Conservation (phyloP, 2,329 filamentous ascomycete genomes). For the Clonostachys sp. region DNA sequence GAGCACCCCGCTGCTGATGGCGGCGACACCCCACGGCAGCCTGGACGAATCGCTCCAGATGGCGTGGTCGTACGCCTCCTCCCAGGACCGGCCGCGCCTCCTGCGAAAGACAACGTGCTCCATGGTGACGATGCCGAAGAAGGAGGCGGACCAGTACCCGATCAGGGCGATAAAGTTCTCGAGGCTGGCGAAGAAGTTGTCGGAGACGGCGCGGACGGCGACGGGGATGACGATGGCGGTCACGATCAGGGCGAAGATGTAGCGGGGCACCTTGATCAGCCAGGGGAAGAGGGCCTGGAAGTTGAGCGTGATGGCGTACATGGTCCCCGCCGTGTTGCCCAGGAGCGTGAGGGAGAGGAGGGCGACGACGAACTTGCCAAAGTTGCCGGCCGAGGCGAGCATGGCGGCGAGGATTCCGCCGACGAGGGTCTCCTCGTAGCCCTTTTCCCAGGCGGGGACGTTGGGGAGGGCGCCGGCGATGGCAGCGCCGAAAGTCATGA, state of each 20-base stretch:
- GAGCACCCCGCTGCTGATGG: conserved; percentile 37
- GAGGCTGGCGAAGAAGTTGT: conserved; percentile 52
- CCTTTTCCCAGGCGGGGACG: conserved; percentile 46
- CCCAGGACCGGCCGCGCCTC: conserved; percentile 8
- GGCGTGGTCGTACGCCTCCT: conserved; percentile 36
- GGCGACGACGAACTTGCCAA: conserved; percentile 59
- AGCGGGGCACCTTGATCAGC: conserved; percentile 50
- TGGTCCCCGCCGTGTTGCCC: conserved; percentile 54
- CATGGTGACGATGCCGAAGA: conserved; percentile 40
- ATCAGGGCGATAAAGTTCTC: conserved; percentile 53
- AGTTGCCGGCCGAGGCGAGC: conserved; percentile 51
- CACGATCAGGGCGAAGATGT: conserved; percentile 51
- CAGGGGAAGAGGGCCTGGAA: conserved; percentile 58
- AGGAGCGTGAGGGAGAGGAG: conserved; percentile 52
- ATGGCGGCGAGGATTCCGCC: conserved; percentile 58
- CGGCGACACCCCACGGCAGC: conserved; percentile 41
- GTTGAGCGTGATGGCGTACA: conserved; percentile 61
- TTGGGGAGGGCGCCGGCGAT: conserved; percentile 55
- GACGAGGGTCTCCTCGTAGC: conserved; percentile 46
- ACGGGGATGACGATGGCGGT: conserved; percentile 57
- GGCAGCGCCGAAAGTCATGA: conserved; percentile 62
- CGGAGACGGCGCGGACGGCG: conserved; percentile 44
- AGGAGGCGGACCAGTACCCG: conserved; percentile 54
- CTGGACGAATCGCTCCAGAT: conserved; percentile 40
- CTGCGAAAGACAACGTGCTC: conserved; percentile 45